A percentile compares a stretch with the other conserved stretches of the same genome.
Conservation (phyloP, 345 rosid genomes). For the Brassica incana region DNA sequence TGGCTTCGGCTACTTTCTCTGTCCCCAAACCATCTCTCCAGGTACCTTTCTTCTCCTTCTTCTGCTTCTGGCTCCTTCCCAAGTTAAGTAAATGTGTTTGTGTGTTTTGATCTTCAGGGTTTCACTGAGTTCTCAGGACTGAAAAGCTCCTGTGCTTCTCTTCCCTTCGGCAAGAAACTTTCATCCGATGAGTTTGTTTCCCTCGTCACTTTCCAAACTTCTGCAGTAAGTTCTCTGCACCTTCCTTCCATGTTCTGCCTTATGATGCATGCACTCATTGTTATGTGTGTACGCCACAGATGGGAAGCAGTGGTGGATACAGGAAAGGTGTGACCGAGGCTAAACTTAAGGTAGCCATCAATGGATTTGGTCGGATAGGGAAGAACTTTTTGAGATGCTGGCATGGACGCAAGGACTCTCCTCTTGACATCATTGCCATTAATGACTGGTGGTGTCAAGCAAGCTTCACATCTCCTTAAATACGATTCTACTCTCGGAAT, state of each 20-base stretch:
- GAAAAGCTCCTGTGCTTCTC: constrained; percentile 58
- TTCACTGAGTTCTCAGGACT: constrained; percentile 74
- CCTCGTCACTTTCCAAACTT: constrained; percentile 65
- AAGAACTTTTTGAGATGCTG: constrained; percentile 96
- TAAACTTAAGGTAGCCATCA: constrained; percentile 87
- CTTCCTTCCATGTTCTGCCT: neutral
- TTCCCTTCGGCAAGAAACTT: constrained; percentile 60
- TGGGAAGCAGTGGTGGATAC: constrained; percentile 69
- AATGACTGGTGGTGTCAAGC: constrained; percentile 87
- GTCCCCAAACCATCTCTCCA: constrained; percentile 82
- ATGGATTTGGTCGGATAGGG: constrained; percentile 90
- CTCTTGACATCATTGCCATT: constrained; percentile 79
- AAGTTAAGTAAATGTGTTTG: neutral
- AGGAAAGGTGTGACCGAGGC: constrained; percentile 69
- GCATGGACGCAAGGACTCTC: constrained; percentile 94
- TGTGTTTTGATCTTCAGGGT: constrained; percentile 48
- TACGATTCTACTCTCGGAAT: constrained; percentile 92
- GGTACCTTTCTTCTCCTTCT: constrained; percentile 42
- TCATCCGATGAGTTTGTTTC: constrained; percentile 69
- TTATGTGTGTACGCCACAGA: constrained; percentile 28
- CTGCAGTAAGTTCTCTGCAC: constrained; percentile 58
- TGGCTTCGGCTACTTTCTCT: constrained; percentile 85
- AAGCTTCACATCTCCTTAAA: constrained; percentile 94
- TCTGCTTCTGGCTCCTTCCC: too few relatives aligned
- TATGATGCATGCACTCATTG: neutral